Evolutionary conservation across 2,329 filamentous ascomycete genomes (phyloP).

Genomic region (Aureobasidium sp.): DNA sequence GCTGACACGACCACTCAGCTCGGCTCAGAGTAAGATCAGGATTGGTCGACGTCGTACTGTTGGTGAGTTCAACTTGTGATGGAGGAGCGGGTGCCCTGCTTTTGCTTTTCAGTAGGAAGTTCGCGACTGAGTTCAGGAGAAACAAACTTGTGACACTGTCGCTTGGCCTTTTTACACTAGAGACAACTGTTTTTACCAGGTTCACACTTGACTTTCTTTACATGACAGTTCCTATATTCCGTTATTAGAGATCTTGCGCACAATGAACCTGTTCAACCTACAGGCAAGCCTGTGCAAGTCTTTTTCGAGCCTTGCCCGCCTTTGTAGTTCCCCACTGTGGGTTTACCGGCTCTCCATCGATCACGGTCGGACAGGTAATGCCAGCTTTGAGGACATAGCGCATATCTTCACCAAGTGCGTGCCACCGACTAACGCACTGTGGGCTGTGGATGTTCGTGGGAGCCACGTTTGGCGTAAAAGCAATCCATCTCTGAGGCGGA

Average conservation of each 20-base stretch:
- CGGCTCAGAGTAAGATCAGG: neutral
- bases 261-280: neutral
- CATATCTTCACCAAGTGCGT: slow-evolving; percentile 24
- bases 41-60: neutral
- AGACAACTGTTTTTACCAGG: slow-evolving; percentile 88
- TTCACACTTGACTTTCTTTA: slow-evolving; percentile 99
- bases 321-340: slow-evolving; percentile 96
- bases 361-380: slow-evolving; percentile 24
- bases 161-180: slow-evolving; percentile 92
- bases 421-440: slow-evolving; percentile 21
- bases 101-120: slow-evolving; percentile 25
- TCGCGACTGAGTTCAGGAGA: neutral
- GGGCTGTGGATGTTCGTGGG: slow-evolving; percentile 11
- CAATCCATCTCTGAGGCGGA: neutral
- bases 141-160: slow-evolving; percentile 80
- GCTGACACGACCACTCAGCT: slow-evolving; percentile 17
- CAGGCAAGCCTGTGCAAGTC: slow-evolving; percentile 90
- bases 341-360: slow-evolving; percentile 53
- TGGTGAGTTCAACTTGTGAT: slow-evolving; percentile 28
- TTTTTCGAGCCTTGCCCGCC: slow-evolving; percentile 91
- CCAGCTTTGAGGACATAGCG: slow-evolving; percentile 26
- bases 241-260: neutral
- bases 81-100: slow-evolving; percentile 32
- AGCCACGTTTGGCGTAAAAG: neutral
- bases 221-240: slow-evolving; percentile 71